Evolutionary conservation across 2,329 filamentous ascomycete genomes (phyloP).

Genomic region (Colletotrichum australisinense): DNA sequence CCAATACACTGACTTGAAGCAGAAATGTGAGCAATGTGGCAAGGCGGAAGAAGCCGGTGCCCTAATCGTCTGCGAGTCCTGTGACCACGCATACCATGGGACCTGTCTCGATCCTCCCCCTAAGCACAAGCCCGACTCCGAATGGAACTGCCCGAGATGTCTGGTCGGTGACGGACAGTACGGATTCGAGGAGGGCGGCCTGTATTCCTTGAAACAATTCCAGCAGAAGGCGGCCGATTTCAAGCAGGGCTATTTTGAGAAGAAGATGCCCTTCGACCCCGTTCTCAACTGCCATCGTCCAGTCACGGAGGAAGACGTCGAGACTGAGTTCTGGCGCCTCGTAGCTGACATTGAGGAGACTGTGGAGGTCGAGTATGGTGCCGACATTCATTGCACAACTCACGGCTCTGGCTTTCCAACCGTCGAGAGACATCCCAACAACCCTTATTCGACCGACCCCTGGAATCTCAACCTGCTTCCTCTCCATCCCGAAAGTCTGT

Average conservation of each 20-base stretch:
- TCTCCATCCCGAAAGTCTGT: slow-evolving; percentile 89
- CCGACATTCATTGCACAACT: slow-evolving; percentile 97
- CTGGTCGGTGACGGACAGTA: slow-evolving; percentile 97
- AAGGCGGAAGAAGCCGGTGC: slow-evolving; percentile 78
- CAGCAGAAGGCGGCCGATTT: slow-evolving; percentile 96
- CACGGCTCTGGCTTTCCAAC: slow-evolving; percentile 98
- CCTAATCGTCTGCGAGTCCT: slow-evolving; percentile 89
- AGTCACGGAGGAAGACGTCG: slow-evolving; percentile 94
- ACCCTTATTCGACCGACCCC: slow-evolving; percentile 87
- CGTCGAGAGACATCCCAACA: slow-evolving; percentile 87
- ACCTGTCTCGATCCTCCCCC: slow-evolving; percentile 89
- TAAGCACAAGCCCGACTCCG: slow-evolving; percentile 79
- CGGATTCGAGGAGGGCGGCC: slow-evolving; percentile 94
- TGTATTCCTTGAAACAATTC: slow-evolving; percentile 95
- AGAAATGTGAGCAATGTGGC: slow-evolving; percentile 89
- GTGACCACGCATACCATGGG: slow-evolving; percentile 88
- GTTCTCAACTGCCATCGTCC: slow-evolving; percentile 83
- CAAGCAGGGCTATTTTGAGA: slow-evolving; percentile 92
- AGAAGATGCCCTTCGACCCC: slow-evolving; percentile 89
- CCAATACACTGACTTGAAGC: slow-evolving; percentile 37
- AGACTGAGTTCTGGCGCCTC: slow-evolving; percentile 95
- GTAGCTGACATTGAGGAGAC: slow-evolving; percentile 95
- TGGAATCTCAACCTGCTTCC: slow-evolving; percentile 98
- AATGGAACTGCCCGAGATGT: slow-evolving; percentile 97
- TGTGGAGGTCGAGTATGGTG: slow-evolving; percentile 97